Evolutionary conservation across 2,329 filamentous ascomycete species (phyloP), one percentile per base, ranked within the genome.

Genomic region (Phialemonium atrogriseum): DNA sequence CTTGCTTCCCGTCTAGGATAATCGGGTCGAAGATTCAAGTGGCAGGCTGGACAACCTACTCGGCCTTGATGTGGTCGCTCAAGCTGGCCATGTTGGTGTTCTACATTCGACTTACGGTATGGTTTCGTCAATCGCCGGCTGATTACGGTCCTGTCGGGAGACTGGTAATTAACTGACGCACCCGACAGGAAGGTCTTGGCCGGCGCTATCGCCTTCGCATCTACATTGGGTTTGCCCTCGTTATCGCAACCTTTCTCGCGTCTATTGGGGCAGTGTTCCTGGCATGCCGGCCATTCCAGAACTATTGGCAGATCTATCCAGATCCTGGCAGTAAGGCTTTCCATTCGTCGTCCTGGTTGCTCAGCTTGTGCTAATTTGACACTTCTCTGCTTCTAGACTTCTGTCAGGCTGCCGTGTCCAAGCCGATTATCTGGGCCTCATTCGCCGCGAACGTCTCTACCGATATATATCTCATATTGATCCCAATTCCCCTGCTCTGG

Each of bases 21-120:
- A 54, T 59, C 8, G 70, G 70, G 0, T 73, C 64, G 13, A 67
- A 72, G 43, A 64, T 66, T 2, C 65, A 70, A 36, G 47, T 74
- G 3, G 50, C 64, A 0, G 68, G 70, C 11, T 76, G 72, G 70
- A 63, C 62, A 9, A 50, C 60, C 24, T 77, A 77, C 40, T 64
- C 65, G 2, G 47, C 61, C 7, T 48, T 75, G 17, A 48, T 75
- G 27, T 72, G 65, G 62, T 50, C 62, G 19, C 48, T 76, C 33
- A 75, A 76, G 49, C 48, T 61, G 2, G 70, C 68, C 35, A 63
- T 74, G 56, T 55, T 65, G 7, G 51, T 70, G 24, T 75, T 73
- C 46, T 75, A 74, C 46, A 57, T 62, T 17, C 55, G 69, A 34
- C 53, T 74, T 19, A 70, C 62, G 28, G 52, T 50, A 45, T 32